These are phyloP conservation scores for Russula olivacea DNA, from an alignment of 768 basidiomycete species.

Conservation along the genomic window DNA sequence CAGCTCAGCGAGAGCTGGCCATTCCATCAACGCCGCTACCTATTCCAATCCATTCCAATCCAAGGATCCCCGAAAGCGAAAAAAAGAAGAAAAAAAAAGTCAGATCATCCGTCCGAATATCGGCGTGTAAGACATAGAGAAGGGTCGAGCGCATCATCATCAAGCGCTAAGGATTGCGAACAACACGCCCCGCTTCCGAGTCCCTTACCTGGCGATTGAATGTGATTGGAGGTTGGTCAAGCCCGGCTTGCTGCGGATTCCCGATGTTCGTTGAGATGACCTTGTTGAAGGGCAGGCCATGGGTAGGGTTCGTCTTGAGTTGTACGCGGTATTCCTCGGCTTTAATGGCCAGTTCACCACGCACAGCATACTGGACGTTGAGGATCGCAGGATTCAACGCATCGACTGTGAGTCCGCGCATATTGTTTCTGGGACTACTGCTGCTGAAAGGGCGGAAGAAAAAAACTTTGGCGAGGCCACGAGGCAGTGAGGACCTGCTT, in stretches of 20 bases:
- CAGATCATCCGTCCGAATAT: slow-evolving; percentile 4
- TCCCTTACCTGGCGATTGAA: slow-evolving; percentile 76
- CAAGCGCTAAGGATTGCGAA: slow-evolving; percentile 1
- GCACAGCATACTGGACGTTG: slow-evolving; percentile 93
- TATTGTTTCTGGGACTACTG: slow-evolving; percentile 10
- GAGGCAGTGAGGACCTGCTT: not conserved
- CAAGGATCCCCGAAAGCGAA: not conserved
- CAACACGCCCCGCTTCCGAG: slow-evolving; percentile 26
- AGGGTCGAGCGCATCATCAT: not conserved
- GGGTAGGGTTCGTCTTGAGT: slow-evolving; percentile 47
- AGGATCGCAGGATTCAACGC: slow-evolving; percentile 79
- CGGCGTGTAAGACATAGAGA: not conserved
- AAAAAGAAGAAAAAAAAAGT: not conserved
- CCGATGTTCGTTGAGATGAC: slow-evolving; percentile 96
- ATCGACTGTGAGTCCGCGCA: slow-evolving; percentile 50
- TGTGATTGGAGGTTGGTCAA: slow-evolving; percentile 90
- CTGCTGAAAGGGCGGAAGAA: not conserved
- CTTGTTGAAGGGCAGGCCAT: slow-evolving; percentile 74
- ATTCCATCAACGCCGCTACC: slow-evolving; percentile 91
- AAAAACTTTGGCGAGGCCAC: not conserved
- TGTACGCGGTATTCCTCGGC: slow-evolving; percentile 75
- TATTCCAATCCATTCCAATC: slow-evolving; percentile 29
- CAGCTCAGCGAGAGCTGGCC: slow-evolving; percentile 74
- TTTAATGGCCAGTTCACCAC: slow-evolving; percentile 93
- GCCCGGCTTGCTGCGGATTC: slow-evolving; percentile 93